A percentile compares a stretch with the other conserved stretches of the same genome.
Conservation (phyloP, 306 rosid species). For the Quercus rubra region DNA sequence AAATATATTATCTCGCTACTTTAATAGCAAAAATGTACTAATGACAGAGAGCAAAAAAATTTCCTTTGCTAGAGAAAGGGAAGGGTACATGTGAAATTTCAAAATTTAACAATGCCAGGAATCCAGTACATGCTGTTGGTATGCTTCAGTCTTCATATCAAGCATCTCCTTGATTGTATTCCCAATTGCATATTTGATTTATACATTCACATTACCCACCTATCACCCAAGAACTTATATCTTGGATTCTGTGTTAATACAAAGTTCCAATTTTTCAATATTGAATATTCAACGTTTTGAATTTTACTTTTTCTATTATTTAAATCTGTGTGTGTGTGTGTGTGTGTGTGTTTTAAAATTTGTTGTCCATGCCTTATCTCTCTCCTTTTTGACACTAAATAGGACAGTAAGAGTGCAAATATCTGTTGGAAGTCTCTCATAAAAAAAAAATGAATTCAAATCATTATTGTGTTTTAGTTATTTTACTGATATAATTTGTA, state of each 20-base stretch:
- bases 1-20: not conserved
- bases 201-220: not conserved
- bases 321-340: not conserved
- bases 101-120: not conserved
- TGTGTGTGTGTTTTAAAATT: not conserved
- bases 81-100: not conserved
- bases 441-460: not conserved
- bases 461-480: not conserved
- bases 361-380: not conserved
- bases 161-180: not conserved
- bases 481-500: not conserved
- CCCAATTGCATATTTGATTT: not conserved
- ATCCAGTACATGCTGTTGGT: not conserved
- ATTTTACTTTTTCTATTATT: not conserved
- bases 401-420: not conserved
- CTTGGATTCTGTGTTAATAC: not conserved
- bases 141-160: not conserved
- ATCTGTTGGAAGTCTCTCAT: not conserved
- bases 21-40: not conserved
- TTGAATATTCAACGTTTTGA: not conserved
- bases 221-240: not conserved
- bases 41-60: not conserved
- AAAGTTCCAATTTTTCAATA: not conserved
- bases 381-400: not conserved
- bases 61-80: not conserved